Percentiles rank a stretch among this genome's conserved stretches.
phyloP scores from a whole-genome alignment of 1,284 basidiomycete genomes.

The Hortiboletus rubellus region DNA sequence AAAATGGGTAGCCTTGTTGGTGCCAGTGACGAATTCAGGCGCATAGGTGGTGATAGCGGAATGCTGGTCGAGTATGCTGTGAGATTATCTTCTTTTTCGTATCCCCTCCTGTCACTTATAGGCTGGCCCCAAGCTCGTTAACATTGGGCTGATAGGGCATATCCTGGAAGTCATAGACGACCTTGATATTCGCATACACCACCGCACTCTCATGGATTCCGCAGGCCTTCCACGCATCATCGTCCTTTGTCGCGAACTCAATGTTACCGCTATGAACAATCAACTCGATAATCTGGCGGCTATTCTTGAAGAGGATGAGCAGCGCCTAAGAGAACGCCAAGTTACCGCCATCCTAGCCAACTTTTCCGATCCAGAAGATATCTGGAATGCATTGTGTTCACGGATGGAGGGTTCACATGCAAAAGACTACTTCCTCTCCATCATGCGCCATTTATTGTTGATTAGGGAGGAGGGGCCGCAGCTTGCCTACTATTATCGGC shows the following conservation, averaged over 20 bases:
- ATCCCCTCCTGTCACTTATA: constrained; percentile 16
- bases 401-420: constrained; percentile 79
- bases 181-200: constrained; percentile 80
- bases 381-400: constrained; percentile 80
- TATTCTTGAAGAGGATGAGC: constrained; percentile 78
- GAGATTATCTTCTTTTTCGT: constrained; percentile 35
- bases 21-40: constrained; percentile 85
- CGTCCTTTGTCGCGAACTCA: constrained; percentile 69
- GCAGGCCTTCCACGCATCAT: constrained; percentile 81
- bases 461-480: constrained; percentile 87
- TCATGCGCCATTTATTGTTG: constrained; percentile 90
- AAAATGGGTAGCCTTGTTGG: constrained; percentile 96
- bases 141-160: constrained; percentile 69
- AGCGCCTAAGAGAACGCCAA: constrained; percentile 72
- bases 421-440: constrained; percentile 85
- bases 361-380: constrained; percentile 81
- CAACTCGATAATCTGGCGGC: constrained; percentile 70
- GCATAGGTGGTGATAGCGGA: constrained; percentile 60
- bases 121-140: constrained; percentile 51
- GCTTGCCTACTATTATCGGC: constrained; percentile 86
- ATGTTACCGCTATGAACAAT: constrained; percentile 62
- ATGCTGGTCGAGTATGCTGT: constrained; percentile 85
- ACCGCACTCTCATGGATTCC: constrained; percentile 86
- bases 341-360: constrained; percentile 78
- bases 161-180: constrained; percentile 69